phyloP scores from a whole-genome alignment of 192 early-diverging fungal genomes.

The Dimargaris cristalligena region DNA sequence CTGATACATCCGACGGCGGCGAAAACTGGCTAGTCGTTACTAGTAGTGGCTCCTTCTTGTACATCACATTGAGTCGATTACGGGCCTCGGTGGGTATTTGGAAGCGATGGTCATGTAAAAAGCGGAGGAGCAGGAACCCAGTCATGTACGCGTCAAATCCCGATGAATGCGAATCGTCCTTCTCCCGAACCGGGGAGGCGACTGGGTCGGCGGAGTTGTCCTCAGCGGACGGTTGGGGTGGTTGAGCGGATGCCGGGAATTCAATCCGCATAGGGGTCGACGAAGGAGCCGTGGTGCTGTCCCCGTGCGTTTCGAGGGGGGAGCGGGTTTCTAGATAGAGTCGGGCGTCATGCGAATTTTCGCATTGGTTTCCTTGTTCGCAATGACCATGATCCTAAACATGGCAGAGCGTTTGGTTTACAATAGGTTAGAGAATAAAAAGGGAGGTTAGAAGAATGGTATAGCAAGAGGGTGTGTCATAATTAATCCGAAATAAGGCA shows the following conservation, averaged over 20 bases:
- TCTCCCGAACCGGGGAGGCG: not conserved
- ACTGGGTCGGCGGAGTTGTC: not conserved
- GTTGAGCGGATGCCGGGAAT: not conserved
- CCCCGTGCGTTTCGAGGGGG: not conserved
- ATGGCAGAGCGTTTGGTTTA: not conserved
- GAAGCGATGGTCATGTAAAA: not conserved
- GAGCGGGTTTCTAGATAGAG: not conserved
- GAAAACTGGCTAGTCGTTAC: not conserved
- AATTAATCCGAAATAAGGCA: not conserved
- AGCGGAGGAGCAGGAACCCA: not conserved
- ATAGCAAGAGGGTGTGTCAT: not conserved
- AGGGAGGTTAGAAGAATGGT: not conserved
- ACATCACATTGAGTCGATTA: not conserved
- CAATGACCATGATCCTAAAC: not conserved
- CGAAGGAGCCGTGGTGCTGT: not conserved
- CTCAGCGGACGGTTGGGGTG: not conserved
- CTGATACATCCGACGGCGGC: too few species aligned
- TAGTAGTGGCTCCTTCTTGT: not conserved
- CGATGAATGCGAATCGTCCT: not conserved
- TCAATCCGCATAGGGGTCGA: not conserved
- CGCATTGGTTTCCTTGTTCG: not conserved
- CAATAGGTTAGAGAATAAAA: not conserved
- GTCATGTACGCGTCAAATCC: conserved; percentile 4
- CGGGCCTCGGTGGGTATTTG: not conserved
- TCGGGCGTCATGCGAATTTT: not conserved